Conservation (phyloP, 805 yeast genomes). For the Monosporozyma yasuniensis region DNA sequence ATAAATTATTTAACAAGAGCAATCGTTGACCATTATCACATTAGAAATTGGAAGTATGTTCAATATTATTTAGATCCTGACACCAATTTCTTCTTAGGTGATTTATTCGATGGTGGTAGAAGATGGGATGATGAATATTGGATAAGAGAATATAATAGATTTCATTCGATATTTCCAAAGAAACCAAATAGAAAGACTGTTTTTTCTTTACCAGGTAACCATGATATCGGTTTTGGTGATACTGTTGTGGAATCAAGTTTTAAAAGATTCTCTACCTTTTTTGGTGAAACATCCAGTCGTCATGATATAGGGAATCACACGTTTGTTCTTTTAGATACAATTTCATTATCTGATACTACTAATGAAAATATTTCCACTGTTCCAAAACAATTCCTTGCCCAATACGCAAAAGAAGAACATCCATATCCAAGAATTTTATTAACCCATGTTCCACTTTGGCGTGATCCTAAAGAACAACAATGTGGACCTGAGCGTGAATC, state of each 20-base stretch:
- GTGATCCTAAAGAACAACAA: conserved; percentile 49
- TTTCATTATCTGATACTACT: conserved; percentile 59
- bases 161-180: conserved; percentile 54
- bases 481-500: conserved; percentile 82
- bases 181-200: conserved; percentile 37
- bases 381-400: conserved; percentile 45
- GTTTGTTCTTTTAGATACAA: conserved; percentile 69
- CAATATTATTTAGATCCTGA: conserved; percentile 61
- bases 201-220: conserved; percentile 77
- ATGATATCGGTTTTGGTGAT: conserved; percentile 90
- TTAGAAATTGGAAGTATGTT: conserved; percentile 58
- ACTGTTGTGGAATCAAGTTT: conserved; percentile 49
- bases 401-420: conserved; percentile 25
- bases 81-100: conserved; percentile 75
- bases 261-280: conserved; percentile 56
- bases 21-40: conserved; percentile 70
- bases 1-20: conserved; percentile 48
- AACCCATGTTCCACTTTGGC: conserved; percentile 80
- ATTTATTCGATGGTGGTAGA: conserved; percentile 90
- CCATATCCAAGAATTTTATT: conserved; percentile 56
- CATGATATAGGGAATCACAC: conserved; percentile 60
- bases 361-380: conserved; percentile 37
- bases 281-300: conserved; percentile 58
- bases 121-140: conserved; percentile 68
- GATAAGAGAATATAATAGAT: conserved; percentile 63